Conservation (phyloP, 2,329 filamentous ascomycete genomes). For the Neopestalotiopsis sp. region DNA sequence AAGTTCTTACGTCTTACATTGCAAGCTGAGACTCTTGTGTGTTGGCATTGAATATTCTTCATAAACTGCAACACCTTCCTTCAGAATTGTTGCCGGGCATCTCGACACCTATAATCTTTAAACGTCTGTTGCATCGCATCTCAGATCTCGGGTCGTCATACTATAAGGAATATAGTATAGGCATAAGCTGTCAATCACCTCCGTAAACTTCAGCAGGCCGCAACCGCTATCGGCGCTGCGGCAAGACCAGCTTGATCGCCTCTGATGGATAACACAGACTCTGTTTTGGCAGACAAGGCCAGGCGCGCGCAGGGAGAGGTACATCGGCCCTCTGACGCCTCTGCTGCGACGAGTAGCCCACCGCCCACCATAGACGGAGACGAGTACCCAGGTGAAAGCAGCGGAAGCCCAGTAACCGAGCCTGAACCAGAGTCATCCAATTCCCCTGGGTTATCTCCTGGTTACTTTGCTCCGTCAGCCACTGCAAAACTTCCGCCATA, state of each 20-base stretch:
- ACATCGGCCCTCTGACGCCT: constrained; percentile 14
- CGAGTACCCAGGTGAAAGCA: background rate
- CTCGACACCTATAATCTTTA: background rate
- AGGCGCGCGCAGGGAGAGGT: constrained; percentile 4
- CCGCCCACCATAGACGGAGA: constrained; percentile 1
- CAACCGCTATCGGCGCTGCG: background rate
- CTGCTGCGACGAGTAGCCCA: background rate
- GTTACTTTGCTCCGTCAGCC: background rate
- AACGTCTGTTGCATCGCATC: background rate
- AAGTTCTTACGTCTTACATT: background rate
- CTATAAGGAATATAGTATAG: background rate
- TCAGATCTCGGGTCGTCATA: background rate
- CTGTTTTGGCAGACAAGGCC: constrained; percentile 16
- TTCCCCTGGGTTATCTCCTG: background rate
- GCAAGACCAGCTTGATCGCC: background rate
- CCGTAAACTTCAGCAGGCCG: background rate
- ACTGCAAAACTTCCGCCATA: constrained; percentile 32
- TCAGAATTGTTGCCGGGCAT: background rate
- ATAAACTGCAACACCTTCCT: background rate
- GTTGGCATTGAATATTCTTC: background rate
- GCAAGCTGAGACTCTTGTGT: background rate
- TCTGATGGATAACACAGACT: constrained; percentile 12
- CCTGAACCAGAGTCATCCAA: background rate
- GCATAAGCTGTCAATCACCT: background rate
- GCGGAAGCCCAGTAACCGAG: background rate